Evolutionary conservation across 1,139 yeast species (phyloP), one percentile per base, ranked within the genome.

Genomic region (Taiozyma onychis): DNA sequence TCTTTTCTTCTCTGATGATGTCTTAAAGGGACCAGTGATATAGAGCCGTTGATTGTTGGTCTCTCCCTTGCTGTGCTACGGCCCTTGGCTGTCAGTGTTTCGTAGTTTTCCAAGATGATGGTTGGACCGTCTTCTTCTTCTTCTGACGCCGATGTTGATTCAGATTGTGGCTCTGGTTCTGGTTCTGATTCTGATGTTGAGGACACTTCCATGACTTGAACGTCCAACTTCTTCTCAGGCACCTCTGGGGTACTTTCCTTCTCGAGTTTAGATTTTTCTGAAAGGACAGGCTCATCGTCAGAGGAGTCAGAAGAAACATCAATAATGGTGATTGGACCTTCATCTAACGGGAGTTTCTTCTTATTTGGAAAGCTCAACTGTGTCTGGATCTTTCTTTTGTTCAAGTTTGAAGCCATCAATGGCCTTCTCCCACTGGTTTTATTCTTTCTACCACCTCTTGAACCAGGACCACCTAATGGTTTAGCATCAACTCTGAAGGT

Each of bases 381-480:
- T 13, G 45, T 47, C 34, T 52, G 55, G 21, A 52, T 13, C 10
- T 43, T 45, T 41, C 44, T 47, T 24, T 48, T 52, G 2, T 24
- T 24, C 9, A 22, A 41, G 16, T 39, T 28, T 11, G n/a, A 18
- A 5, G 37, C 27, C 6, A 28, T 8, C 24, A 43, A 30, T 11
- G 18, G 43, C 7, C 27, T 42, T 37, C 45, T 26, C 18, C 18
- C 18, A 11, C 44, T 30, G 1, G 24, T n/a, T 9, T 39, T 49
- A 39, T 45, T 44, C 27, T 51, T 52, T 27, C 57, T 52, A 14
- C 63, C 61, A 24, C 63, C 62, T 49, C 65, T 54, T 9, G 64
- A 60, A 1, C 65, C 65, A 1, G 64, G 64, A 0, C 65, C 65
- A n/a, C 48, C 37, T 1, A 61, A 41, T n/a, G 65, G 65, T 44